A percentile compares a stretch with the other conserved stretches of the same genome.
Conservation (phyloP, 495 filamentous ascomycete genomes). For the Paragyromitra xinjiangensis region DNA sequence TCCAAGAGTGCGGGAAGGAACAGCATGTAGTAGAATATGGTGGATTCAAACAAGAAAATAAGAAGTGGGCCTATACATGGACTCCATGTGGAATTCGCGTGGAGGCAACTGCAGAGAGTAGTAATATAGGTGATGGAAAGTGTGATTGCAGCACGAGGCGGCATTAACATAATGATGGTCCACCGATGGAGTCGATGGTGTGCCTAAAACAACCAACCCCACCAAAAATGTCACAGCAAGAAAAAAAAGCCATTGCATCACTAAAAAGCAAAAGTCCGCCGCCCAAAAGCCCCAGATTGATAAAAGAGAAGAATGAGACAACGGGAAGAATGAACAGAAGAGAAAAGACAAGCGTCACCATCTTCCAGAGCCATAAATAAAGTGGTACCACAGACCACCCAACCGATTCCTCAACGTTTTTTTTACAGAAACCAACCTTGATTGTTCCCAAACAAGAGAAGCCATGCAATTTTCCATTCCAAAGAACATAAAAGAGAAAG, state of each 20-base stretch:
- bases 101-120: background rate
- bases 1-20: background rate
- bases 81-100: slow-evolving; percentile 18
- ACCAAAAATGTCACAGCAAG: slow-evolving; percentile 4
- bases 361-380: slow-evolving; percentile 43
- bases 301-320: slow-evolving; percentile 39
- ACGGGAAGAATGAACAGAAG: slow-evolving; percentile 19
- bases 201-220: slow-evolving; percentile 26
- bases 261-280: slow-evolving; percentile 34
- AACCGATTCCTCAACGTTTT: slow-evolving; percentile 33
- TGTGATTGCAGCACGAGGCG: background rate
- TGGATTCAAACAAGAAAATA: background rate
- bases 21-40: background rate
- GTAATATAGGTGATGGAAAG: slow-evolving; percentile 17
- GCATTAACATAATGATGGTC: background rate
- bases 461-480: slow-evolving; percentile 56
- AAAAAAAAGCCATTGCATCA: slow-evolving; percentile 30
- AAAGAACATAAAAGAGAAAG: slow-evolving; percentile 60
- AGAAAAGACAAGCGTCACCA: slow-evolving; percentile 27
- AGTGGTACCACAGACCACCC: slow-evolving; percentile 27
- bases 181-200: slow-evolving; percentile 14
- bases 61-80: slow-evolving; percentile 19
- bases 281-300: slow-evolving; percentile 27
- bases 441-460: slow-evolving; percentile 44
- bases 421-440: slow-evolving; percentile 40